Percentiles rank a stretch among this genome's conserved stretches.
Conservation (phyloP, 1,284 basidiomycete genomes). For the Moesziomyces globuligerus region DNA sequence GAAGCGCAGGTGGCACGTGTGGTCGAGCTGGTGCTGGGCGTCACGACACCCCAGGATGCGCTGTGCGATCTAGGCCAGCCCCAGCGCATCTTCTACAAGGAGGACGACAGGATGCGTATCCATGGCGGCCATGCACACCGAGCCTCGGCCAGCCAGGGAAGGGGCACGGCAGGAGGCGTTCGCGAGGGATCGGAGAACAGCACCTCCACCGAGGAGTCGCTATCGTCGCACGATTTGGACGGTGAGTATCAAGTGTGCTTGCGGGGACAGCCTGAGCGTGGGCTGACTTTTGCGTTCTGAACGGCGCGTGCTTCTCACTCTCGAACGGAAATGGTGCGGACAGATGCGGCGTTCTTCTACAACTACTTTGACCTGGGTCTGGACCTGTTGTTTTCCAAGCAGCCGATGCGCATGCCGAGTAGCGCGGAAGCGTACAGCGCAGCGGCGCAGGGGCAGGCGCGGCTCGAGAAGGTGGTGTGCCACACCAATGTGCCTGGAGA, state of each 20-base stretch:
- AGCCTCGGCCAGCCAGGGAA: not conserved
- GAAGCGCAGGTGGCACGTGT: not conserved
- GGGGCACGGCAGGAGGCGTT: conserved; percentile 1
- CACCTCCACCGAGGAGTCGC: conserved; percentile 17
- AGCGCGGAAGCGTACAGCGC: conserved; percentile 25
- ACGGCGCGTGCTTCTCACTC: too few relatives aligned
- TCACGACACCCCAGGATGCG: conserved; percentile 47
- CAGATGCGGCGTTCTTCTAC: conserved; percentile 45
- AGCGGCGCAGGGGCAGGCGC: conserved; percentile 18
- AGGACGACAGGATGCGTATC: conserved; percentile 48
- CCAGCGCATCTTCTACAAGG: conserved; percentile 49
- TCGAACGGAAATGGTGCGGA: too few relatives aligned
- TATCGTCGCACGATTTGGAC: conserved; percentile 13
- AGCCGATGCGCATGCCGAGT: conserved; percentile 20
- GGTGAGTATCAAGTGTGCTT: not conserved
- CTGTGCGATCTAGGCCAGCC: conserved; percentile 40
- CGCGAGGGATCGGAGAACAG: conserved; percentile 12
- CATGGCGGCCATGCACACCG: conserved; percentile 9
- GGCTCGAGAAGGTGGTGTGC: conserved; percentile 48
- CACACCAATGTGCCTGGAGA: conserved; percentile 49
- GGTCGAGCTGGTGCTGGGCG: conserved; percentile 34
- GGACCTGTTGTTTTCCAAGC: conserved; percentile 42
- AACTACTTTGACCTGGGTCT: conserved; percentile 55
- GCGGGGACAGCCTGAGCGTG: too few relatives aligned
- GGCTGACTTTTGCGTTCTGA: too few relatives aligned